phyloP scores from a whole-genome alignment of 176 grass and related monocot genomes.

The Triticum monococcum region DNA sequence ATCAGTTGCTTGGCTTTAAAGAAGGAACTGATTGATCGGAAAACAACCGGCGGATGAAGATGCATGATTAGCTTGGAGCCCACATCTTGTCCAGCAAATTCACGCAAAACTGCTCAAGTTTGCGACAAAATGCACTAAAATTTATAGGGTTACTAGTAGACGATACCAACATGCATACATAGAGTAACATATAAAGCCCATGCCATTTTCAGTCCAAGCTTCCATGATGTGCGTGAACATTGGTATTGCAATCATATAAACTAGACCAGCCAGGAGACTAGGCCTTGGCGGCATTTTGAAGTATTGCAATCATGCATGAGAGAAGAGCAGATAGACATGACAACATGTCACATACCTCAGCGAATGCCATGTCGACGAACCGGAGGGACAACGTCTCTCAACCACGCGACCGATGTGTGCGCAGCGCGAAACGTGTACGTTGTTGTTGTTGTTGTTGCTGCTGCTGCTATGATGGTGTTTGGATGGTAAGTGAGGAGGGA shows the following conservation, averaged over 20 bases:
- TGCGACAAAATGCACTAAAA: not conserved
- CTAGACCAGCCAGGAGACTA: too few relatives aligned
- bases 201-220: too few relatives aligned
- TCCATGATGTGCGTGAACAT: too few relatives aligned
- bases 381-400: not conserved
- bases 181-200: too few relatives aligned
- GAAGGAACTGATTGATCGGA: not conserved
- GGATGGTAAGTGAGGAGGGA: not conserved
- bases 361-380: constrained; percentile 30
- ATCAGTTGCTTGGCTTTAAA: constrained; percentile 49
- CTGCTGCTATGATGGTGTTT: not conserved
- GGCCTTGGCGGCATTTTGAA: too few relatives aligned
- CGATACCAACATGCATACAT: too few relatives aligned
- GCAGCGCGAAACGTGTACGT: too few relatives aligned
- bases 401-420: too few relatives aligned
- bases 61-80: not conserved
- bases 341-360: constrained; percentile 26
- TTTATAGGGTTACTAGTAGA: not conserved
- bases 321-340: not conserved
- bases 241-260: too few relatives aligned
- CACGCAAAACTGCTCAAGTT: not conserved
- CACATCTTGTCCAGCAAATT: not conserved
- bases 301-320: too few relatives aligned
- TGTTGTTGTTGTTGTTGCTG: not conserved
- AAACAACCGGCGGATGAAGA: not conserved